Evolutionary conservation across 495 filamentous ascomycete genomes (phyloP).

Genomic region (Trichodelitschia bisporula): DNA sequence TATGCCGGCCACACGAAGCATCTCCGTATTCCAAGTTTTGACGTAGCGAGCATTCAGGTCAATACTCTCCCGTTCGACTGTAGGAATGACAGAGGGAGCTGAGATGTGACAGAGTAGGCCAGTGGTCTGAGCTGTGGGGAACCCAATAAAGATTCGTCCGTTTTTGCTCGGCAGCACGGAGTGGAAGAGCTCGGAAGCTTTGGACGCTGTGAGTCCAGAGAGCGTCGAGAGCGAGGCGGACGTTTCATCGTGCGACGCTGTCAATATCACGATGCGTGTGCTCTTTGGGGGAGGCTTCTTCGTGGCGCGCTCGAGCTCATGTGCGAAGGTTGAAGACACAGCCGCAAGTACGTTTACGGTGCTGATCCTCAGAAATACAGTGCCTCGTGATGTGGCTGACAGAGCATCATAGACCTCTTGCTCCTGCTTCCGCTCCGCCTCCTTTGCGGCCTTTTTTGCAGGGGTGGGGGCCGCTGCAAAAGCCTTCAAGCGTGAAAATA

Average conservation of each 20-base stretch:
- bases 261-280: conserved; percentile 65
- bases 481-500: not conserved
- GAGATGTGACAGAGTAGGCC: conserved; percentile 88
- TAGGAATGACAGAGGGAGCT: conserved; percentile 92
- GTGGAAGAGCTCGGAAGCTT: conserved; percentile 52
- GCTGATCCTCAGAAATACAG: conserved; percentile 69
- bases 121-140: conserved; percentile 91
- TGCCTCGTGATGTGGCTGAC: conserved; percentile 35
- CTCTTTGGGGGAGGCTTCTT: conserved; percentile 85
- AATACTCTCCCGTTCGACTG: conserved; percentile 92
- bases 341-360: conserved; percentile 43
- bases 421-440: conserved; percentile 27
- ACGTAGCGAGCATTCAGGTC: conserved; percentile 91
- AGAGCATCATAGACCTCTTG: conserved; percentile 40
- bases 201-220: conserved; percentile 28
- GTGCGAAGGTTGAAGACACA: conserved; percentile 46
- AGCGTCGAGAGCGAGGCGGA: conserved; percentile 21
- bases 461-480: conserved; percentile 6
- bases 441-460: conserved; percentile 16
- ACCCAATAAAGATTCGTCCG: conserved; percentile 88
- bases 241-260: conserved; percentile 70
- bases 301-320: conserved; percentile 84
- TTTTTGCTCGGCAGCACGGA: conserved; percentile 75
- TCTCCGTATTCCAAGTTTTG: conserved; percentile 85
- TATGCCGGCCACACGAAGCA: conserved; percentile 77